Evolutionary conservation across 2,329 filamentous ascomycete species (phyloP).

Genomic region (Phialocephala subalpina): DNA sequence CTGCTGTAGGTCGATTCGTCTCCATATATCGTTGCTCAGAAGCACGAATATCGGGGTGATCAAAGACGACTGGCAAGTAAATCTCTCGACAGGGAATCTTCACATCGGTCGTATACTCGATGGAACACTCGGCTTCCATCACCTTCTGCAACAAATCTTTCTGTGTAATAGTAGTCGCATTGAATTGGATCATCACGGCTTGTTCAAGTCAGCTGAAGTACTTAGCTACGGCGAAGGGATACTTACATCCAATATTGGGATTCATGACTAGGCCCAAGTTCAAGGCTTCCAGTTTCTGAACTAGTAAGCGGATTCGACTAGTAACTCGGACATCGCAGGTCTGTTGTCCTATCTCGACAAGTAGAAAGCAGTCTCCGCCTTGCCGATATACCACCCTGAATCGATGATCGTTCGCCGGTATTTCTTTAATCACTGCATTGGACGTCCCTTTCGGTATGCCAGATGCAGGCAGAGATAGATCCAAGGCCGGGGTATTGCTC

Average conservation of each 20-base stretch:
- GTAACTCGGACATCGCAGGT: slow-evolving; percentile 28
- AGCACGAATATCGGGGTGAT: slow-evolving; percentile 41
- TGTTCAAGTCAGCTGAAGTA: slow-evolving; percentile 21
- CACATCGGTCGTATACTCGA: slow-evolving; percentile 38
- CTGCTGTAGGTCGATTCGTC: slow-evolving; percentile 40
- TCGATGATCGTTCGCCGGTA: slow-evolving; percentile 14
- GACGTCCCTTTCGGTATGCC: slow-evolving; percentile 16
- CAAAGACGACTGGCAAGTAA: slow-evolving; percentile 53
- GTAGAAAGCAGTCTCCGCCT: slow-evolving; percentile 29
- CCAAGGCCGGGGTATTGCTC: slow-evolving; percentile 14
- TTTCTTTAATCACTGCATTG: slow-evolving; percentile 26
- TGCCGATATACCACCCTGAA: slow-evolving; percentile 30
- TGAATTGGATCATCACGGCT: slow-evolving; percentile 54
- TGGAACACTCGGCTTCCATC: slow-evolving; percentile 44
- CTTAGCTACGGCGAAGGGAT: slow-evolving; percentile 41
- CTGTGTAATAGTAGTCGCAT: slow-evolving; percentile 50
- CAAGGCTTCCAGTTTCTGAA: slow-evolving; percentile 39
- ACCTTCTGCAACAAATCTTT: slow-evolving; percentile 48
- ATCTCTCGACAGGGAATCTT: slow-evolving; percentile 54
- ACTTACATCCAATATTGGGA: slow-evolving; percentile 55
- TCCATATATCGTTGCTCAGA: slow-evolving; percentile 41
- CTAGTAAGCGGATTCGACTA: slow-evolving; percentile 27
- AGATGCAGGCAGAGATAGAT: slow-evolving; percentile 25
- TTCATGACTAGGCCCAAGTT: slow-evolving; percentile 53
- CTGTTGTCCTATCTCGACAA: slow-evolving; percentile 33